A percentile compares a stretch with the other conserved stretches of the same genome.
These are phyloP conservation scores for Pleurostoma richardsiae DNA, from an alignment of 2,329 filamentous ascomycete species.

Conservation along the genomic window DNA sequence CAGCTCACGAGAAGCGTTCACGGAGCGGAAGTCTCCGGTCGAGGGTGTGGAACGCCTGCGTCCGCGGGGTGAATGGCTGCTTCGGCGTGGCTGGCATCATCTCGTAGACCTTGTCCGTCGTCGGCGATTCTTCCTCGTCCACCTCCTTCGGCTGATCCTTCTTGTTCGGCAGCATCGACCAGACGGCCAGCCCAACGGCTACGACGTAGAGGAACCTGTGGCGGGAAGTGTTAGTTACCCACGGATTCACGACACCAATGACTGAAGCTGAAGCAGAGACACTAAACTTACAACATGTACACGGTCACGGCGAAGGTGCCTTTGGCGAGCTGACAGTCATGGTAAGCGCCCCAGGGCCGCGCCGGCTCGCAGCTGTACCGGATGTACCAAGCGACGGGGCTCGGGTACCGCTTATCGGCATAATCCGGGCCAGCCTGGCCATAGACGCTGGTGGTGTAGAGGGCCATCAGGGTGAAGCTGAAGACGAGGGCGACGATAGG, in stretches of 20 bases:
- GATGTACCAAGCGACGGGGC: conserved; percentile 69
- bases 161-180: conserved; percentile 52
- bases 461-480: conserved; percentile 50
- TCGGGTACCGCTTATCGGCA: conserved; percentile 57
- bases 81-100: conserved; percentile 34
- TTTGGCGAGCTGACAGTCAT: conserved; percentile 65
- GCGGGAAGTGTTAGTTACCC: background rate
- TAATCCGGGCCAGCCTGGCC: conserved; percentile 71
- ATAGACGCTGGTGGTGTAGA: conserved; percentile 63
- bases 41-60: conserved; percentile 61
- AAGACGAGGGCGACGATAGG: conserved; percentile 58
- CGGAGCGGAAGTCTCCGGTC: conserved; percentile 53
- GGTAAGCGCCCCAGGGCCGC: conserved; percentile 42
- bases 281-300: conserved; percentile 59
- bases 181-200: conserved; percentile 55
- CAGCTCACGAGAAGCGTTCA: conserved; percentile 4
- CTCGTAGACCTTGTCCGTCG: conserved; percentile 46
- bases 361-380: conserved; percentile 63
- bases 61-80: conserved; percentile 57
- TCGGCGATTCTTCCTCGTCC: conserved; percentile 32
- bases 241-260: no score
- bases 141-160: conserved; percentile 40
- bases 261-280: no score
- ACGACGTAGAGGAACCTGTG: conserved; percentile 53
- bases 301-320: conserved; percentile 59